phyloP scores from a whole-genome alignment of 2,329 filamentous ascomycete species.

The Coniosporium uncinatum region DNA sequence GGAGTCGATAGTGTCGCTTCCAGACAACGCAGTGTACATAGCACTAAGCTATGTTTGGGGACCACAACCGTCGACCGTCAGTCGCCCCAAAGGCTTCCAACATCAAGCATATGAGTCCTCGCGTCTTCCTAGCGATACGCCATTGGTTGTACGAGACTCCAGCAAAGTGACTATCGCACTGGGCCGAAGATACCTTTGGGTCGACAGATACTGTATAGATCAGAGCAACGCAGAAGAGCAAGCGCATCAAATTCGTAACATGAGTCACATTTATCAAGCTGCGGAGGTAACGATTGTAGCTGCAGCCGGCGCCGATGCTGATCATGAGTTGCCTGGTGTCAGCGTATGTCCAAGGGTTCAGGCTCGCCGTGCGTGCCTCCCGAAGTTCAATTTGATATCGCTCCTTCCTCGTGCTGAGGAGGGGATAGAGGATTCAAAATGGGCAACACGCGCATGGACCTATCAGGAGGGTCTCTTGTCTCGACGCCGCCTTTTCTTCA shows the following conservation, averaged over 20 bases:
- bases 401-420: neutral
- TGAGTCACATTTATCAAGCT: conserved; percentile 16
- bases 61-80: no score
- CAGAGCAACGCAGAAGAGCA: conserved; percentile 10
- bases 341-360: no score
- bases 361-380: neutral
- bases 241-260: conserved; percentile 11
- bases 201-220: conserved; percentile 21
- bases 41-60: no score
- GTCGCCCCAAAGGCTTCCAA: no score
- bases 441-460: conserved; percentile 6
- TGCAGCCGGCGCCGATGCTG: conserved; percentile 8
- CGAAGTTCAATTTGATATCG: neutral
- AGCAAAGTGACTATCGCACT: conserved; percentile 12
- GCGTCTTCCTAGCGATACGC: no score
- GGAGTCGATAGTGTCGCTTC: no score
- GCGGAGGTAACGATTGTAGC: conserved; percentile 15
- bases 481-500: conserved; percentile 5
- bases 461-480: conserved; percentile 8
- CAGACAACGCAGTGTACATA: no score
- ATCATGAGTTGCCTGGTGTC: conserved; percentile 15
- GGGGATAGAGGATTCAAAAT: neutral
- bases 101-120: no score
- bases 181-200: conserved; percentile 17
- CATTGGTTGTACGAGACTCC: conserved; percentile 15